Evolutionary conservation across 2,329 filamentous ascomycete genomes (phyloP), one percentile per base, ranked within the genome.

Genomic region (Cordyceps pruinosa): DNA sequence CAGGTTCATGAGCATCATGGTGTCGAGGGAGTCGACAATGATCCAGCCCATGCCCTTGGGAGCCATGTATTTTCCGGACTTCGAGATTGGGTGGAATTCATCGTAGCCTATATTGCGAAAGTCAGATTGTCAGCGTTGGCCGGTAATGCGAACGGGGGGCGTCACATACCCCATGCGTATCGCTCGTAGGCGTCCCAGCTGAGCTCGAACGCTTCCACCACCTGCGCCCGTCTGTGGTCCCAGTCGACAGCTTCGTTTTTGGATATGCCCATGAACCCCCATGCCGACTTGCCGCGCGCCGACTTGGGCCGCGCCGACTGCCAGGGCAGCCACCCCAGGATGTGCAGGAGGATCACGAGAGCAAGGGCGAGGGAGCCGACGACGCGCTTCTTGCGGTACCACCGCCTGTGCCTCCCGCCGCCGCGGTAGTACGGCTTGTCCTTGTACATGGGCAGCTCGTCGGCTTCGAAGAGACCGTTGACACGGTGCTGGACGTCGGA

Each of bases 1-100:
- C 62, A 96, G 79, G 70, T 97, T 97, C 94, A 99, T 99, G 60
- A 99, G 78, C 76, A 99, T 99, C 80, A 97, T 83, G 1, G 94
- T 99, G 72, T 99, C 94, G 61, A 99, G 77, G 13, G 93, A 86
- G 74, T 99, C 94, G 58, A 99, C 87, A 61, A 99, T 97, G 66
- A 97, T 97, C 94, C 95, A 99, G 30, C 94, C 94, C 73, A 99
- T 80, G 26, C 93, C 94, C 61, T 90, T 85, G 4, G 87, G 81
- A 7, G 90, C 86, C 93, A 99, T 97, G 65, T 94, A 85, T 52
- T 78, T 79, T 50, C 90, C 89, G 19, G 75, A 84, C 69, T 94
- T 94, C 6, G 88, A 85, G 28, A 93, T 74, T 1, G 94, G 94
- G 65, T 90, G 85, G 69, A 89, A 99, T 71, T 94, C 87, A 69